Base-by-base conservation (phyloP, 2,329 filamentous ascomycete species). In the Pseudogymnoascus sp. region DNA sequence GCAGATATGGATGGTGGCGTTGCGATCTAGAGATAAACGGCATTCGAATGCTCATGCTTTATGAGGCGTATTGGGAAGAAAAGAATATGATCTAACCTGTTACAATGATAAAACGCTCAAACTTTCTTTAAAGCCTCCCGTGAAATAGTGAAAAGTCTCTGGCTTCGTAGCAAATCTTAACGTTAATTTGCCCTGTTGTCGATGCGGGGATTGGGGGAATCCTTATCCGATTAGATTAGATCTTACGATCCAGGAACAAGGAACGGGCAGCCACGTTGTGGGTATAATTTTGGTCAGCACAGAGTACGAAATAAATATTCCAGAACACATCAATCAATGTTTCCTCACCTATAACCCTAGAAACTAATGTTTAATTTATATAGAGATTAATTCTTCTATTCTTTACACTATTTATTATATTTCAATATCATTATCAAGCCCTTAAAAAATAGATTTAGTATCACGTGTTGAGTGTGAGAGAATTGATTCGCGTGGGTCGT, bases 21-120 rank as follows among this genome's bases (percentile, higher is more conserved):
- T 56, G 50, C 50, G 28, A 56, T 56, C 16, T 56, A 56, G 50
- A 56, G 50, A 56, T 56, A 56, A 56, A 56, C n/a, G 50, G 50
- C 50, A 56, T 56, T 33, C 28, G 14, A 33, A 56, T 56, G 50
- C 26, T 33, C 2, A 56, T 56, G 50, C 16, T 56, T 56, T 31
- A 56, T 56, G 50, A 56, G 50, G 50, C 50, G 50, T 56, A 2
- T 56, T 56, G n/a, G 50, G 50, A 31, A 56, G 50, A 56, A 56
- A 56, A 56, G 50, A 56, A 56, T 56, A 56, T 56, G 50, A 56
- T 56, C n/a, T 33, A 56, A 56, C 14, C 50, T 33, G 28, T 56
- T 56, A 33, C 50, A 56, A 56, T 56, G 50, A 56, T 56, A 56
- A 19, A 56, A 56, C 28, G 50, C 8, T 33, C 50, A 56, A 56